These are phyloP conservation scores for Arctium lappa DNA, from an alignment of 129 eudicot species.

Conservation along the genomic window DNA sequence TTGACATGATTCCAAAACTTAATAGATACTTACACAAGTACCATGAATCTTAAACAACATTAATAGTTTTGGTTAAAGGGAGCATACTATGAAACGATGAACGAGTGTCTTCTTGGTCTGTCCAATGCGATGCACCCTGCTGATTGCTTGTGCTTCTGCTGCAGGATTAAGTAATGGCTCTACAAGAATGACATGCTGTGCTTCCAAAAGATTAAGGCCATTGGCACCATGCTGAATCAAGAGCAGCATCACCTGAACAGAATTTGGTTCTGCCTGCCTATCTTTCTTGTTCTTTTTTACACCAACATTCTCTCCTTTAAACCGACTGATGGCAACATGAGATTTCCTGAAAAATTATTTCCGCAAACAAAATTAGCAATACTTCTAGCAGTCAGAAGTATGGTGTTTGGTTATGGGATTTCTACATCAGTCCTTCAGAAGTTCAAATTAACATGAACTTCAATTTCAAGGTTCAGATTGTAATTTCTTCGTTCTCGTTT, in stretches of 20 bases:
- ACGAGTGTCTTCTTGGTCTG: constrained; percentile 74
- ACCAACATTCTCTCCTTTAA: constrained; percentile 57
- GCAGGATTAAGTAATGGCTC: constrained; percentile 97
- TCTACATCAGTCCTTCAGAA: no score
- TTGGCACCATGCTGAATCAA: constrained; percentile 94
- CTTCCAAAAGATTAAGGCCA: constrained; percentile 95
- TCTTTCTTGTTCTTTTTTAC: constrained; percentile 14
- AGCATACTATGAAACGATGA: constrained; percentile 88
- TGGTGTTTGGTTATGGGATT: no score
- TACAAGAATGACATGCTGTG: constrained; percentile 92
- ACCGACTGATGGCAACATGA: constrained; percentile 70
- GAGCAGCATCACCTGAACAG: constrained; percentile 69
- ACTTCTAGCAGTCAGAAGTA: background rate
- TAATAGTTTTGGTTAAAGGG: background rate
- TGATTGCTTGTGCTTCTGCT: constrained; percentile 95
- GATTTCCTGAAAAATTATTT: constrained; percentile 55
- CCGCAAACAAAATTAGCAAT: background rate
- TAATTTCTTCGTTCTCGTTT: no score
- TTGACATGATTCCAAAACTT: no score
- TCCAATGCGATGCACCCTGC: constrained; percentile 95
- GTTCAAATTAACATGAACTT: background rate
- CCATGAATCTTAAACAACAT: background rate
- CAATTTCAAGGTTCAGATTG: background rate
- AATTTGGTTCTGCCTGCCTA: constrained; percentile 26
- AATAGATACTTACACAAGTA: no score